Evolutionary conservation across 306 rosid genomes (phyloP).

Genomic region (Ochetophila trinervis): DNA sequence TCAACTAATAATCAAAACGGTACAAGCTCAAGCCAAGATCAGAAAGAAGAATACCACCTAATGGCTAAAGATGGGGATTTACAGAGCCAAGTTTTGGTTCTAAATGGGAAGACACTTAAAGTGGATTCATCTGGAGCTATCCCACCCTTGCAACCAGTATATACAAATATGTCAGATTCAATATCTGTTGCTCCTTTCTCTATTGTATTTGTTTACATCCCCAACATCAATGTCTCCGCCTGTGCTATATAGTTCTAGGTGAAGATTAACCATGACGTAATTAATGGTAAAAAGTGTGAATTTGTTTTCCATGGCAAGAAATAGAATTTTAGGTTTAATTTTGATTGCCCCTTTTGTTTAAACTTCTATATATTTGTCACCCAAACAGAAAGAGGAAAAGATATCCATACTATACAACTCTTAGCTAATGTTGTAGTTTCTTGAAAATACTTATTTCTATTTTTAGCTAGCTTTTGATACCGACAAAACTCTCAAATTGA

Average conservation of each 20-base stretch:
- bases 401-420: too few species aligned
- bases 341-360: too few species aligned
- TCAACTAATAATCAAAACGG: slow-evolving; percentile 10
- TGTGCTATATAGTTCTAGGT: slow-evolving; percentile 17
- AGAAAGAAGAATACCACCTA: slow-evolving; percentile 61
- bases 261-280: background rate
- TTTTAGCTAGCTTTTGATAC: too few species aligned
- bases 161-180: slow-evolving; percentile 39
- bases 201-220: slow-evolving; percentile 63
- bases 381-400: too few species aligned
- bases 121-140: slow-evolving; percentile 51
- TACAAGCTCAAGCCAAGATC: background rate
- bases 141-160: slow-evolving; percentile 51
- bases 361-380: too few species aligned
- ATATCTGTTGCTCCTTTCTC: slow-evolving; percentile 55
- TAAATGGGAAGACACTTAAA: slow-evolving; percentile 50
- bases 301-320: too few species aligned
- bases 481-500: too few species aligned
- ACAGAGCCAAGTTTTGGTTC: slow-evolving; percentile 50
- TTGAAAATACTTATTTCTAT: too few species aligned
- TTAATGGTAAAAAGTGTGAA: too few species aligned
- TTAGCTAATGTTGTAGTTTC: too few species aligned
- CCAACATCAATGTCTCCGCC: slow-evolving; percentile 36
- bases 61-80: slow-evolving; percentile 46
- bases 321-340: too few species aligned